These are phyloP conservation scores for Phytophthora aleatoria DNA, from an alignment of 352 stramenopile species.

Conservation along the genomic window DNA sequence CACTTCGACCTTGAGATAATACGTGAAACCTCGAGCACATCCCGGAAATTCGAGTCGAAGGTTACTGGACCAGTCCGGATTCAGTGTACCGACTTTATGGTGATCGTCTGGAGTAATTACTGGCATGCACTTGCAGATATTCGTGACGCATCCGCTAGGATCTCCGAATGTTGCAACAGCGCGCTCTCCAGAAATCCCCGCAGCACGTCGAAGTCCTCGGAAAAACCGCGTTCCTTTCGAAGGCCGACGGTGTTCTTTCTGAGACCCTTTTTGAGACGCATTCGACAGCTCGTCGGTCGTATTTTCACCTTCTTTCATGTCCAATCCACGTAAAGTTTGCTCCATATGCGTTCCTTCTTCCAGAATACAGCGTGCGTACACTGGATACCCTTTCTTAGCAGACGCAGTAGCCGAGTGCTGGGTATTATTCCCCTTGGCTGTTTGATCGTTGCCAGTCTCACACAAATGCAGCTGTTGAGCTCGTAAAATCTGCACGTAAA, in stretches of 20 bases:
- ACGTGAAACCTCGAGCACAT: slow-evolving; percentile 73
- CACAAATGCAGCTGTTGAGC: slow-evolving; percentile 64
- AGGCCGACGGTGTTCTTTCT: slow-evolving; percentile 48
- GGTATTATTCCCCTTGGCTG: slow-evolving; percentile 17
- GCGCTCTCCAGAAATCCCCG: slow-evolving; percentile 76
- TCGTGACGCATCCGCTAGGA: slow-evolving; percentile 75
- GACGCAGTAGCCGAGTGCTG: slow-evolving; percentile 10
- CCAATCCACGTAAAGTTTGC: slow-evolving; percentile 70
- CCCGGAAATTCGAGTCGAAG: slow-evolving; percentile 79
- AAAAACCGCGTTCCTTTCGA: slow-evolving; percentile 75
- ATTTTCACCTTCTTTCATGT: slow-evolving; percentile 41
- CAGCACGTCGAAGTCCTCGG: slow-evolving; percentile 71
- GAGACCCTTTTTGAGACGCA: slow-evolving; percentile 17
- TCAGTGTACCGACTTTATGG: slow-evolving; percentile 40
- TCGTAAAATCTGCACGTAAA: slow-evolving; percentile 83
- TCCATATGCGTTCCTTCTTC: slow-evolving; percentile 81
- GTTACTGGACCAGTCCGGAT: slow-evolving; percentile 76
- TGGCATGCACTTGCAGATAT: slow-evolving; percentile 66
- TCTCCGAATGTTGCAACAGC: slow-evolving; percentile 74
- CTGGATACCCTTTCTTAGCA: slow-evolving; percentile 54
- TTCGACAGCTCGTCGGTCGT: slow-evolving; percentile 31
- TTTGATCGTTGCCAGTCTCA: slow-evolving; percentile 32
- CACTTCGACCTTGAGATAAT: slow-evolving; percentile 80
- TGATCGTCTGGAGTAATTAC: slow-evolving; percentile 16
- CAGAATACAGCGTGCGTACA: slow-evolving; percentile 80